Evolutionary conservation across 208 protist species (phyloP), one percentile per base, ranked within the genome.

Genomic region (Eutreptiella sp.): DNA sequence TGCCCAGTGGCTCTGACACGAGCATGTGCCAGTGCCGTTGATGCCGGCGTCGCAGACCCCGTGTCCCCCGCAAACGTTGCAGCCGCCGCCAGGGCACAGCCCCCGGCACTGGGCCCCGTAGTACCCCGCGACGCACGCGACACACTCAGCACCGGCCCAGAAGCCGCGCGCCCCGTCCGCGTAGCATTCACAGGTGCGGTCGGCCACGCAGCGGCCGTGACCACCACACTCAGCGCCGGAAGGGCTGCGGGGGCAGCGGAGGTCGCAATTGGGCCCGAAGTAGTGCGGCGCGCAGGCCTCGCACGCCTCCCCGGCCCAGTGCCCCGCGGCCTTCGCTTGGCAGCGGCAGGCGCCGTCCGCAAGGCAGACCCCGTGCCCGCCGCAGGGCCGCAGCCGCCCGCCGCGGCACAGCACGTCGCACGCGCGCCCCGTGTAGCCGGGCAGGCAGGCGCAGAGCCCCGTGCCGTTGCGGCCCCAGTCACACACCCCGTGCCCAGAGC

Each of bases 291-390:
- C 14, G 23, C 58, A 64, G 16, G 11, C 45, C 31, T 26, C 24
- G 58, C 58, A 64, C 24, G 46, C 19, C 9, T 7, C 32, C 9
- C 58, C 58, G 46, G 16, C 50, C 58, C 58, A 64, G 46, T 63
- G 63, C 7, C 58, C 58, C 16, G 9, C 7, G 9, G 9, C 23
- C n/a, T 4, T 46, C n/a, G 59, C 50, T 21, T 52, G 7, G 46
- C 19, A 62, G 46, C 58, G 16, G 7, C 43, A 14, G 5, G 21
- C 14, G 43, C 23, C 7, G 26, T 23, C 23, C 19, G 19, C 43
- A 24, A 14, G 16, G 21, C 43, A 48, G 43, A 48, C 23, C 19
- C 43, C 43, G 21, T 48, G 43, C 43, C 43, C 43, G 43, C 23
- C 26, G 43, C 43, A 48, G 9, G 43, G n/a, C 16, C 7, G 9